A percentile compares a stretch with the other conserved stretches of the same genome.
Evolutionary conservation across 768 basidiomycete species (phyloP).

Genomic region (Trametes elegans): DNA sequence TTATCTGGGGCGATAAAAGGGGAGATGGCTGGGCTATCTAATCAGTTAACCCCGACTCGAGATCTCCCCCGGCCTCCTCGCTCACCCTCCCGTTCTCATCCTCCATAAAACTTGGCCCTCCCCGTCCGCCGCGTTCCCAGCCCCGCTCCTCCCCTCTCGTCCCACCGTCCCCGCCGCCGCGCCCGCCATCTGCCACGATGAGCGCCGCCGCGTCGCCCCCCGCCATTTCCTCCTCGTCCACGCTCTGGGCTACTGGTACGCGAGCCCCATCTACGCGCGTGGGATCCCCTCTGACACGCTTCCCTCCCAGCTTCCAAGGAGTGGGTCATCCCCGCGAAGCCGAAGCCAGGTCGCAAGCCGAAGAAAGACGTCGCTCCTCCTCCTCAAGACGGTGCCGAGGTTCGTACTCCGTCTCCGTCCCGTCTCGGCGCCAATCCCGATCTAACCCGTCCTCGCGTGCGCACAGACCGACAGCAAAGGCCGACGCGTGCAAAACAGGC

Average conservation of each 20-base stretch:
- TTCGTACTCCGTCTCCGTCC: conserved; percentile 30
- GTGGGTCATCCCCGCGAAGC: conserved; percentile 85
- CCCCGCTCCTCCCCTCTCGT: conserved; percentile 18
- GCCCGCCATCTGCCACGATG: conserved; percentile 17
- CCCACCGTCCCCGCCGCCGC: background rate
- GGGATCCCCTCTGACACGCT: conserved; percentile 17
- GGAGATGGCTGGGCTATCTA: conserved; percentile 40
- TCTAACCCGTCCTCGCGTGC: conserved; percentile 4
- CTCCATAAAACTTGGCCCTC: conserved; percentile 24
- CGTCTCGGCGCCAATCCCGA: conserved; percentile 13
- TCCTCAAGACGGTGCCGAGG: conserved; percentile 48
- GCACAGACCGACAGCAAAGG: conserved; percentile 50
- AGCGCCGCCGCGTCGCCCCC: conserved; percentile 32
- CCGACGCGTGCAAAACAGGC: conserved; percentile 79
- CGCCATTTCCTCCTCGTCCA: conserved; percentile 47
- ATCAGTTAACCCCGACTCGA: conserved; percentile 43
- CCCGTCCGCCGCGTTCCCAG: conserved; percentile 29
- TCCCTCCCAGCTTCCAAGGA: conserved; percentile 69
- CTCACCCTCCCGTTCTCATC: conserved; percentile 19
- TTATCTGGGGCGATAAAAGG: conserved; percentile 20
- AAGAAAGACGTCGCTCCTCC: conserved; percentile 58
- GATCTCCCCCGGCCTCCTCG: conserved; percentile 15
- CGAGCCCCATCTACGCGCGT: conserved; percentile 3
- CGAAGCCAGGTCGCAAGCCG: conserved; percentile 85
- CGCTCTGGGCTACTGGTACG: conserved; percentile 76